Evolutionary conservation across 1,284 basidiomycete genomes (phyloP), one percentile per base, ranked within the genome.

Genomic region (Ustilago loliicola): DNA sequence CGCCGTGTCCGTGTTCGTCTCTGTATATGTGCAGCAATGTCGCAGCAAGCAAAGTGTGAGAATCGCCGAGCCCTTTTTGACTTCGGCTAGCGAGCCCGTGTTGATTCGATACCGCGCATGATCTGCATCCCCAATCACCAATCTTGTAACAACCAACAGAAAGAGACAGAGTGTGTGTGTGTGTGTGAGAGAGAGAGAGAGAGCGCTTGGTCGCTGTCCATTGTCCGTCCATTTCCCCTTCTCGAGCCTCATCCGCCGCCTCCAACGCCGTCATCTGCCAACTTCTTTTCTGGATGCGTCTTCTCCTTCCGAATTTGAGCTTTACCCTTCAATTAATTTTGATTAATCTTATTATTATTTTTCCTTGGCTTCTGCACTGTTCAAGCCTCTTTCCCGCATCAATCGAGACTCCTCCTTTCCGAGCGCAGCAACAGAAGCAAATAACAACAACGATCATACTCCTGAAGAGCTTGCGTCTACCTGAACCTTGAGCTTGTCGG

Each of bases 311-410:
- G 29, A 27, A 32, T 32, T 21, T 15, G 40, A 42, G 4, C 32
- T 42, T 3, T 40, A 11, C 36, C n/a, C 13, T 38, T n/a, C 21
- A 23, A 13, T 55, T 38, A 38, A 23, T 55, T 55, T 55, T 55
- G 21, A 21, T 7, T 40, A n/a, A n/a, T n/a, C n/a, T n/a, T n/a
- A n/a, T 27, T 5, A 10, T 38, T 34, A 3, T 55, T 55, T 55
- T 55, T 19, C 53, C 53, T 30, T 15, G 11, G 36, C 10, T 38
- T 38, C 53, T 40, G 30, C 36, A n/a, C 3, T 17, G 19, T 32
- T 34, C 53, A 55, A 55, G 53, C 36, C 50, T 29, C 50, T 51
- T 23, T 47, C 3, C 23, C 21, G 45, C 45, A 42, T 42, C 40
- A 8, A 42, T 42, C 6, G n/a, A 15, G n/a, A 42, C 13, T 42